A percentile compares a stretch with the other conserved stretches of the same genome.
phyloP scores from a whole-genome alignment of 139 green algal species.

The Micractinium sp. region DNA sequence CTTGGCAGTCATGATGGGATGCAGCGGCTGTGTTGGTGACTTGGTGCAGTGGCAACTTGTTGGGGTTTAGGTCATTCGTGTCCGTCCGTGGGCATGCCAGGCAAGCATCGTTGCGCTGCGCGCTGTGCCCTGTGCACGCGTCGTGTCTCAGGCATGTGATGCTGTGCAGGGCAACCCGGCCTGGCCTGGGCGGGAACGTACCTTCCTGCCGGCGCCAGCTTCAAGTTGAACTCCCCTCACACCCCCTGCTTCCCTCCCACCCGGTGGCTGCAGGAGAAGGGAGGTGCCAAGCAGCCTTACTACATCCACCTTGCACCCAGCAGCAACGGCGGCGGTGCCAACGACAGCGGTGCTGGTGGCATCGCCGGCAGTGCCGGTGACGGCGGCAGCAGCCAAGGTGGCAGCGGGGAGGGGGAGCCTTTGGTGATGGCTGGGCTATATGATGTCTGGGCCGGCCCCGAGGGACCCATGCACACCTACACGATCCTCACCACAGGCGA shows the following conservation, averaged over 20 bases:
- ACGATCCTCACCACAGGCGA: constrained; percentile 79
- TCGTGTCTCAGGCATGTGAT: too few species aligned
- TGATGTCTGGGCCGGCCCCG: constrained; percentile 19
- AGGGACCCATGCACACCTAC: constrained; percentile 56
- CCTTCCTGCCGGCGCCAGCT: too few species aligned
- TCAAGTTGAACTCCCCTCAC: too few species aligned
- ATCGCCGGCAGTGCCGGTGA: background rate
- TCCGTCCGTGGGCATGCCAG: too few species aligned
- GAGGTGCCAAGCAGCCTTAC: constrained; percentile 69
- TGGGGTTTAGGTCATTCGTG: too few species aligned
- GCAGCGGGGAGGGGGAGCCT: constrained; percentile 13
- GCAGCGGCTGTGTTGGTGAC: too few species aligned
- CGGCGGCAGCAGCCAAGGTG: background rate
- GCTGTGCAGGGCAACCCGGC: too few species aligned
- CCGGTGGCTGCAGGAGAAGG: constrained; percentile 44
- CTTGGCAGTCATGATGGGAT: too few species aligned
- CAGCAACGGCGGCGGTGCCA: background rate
- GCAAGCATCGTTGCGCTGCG: too few species aligned
- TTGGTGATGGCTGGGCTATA: constrained; percentile 66
- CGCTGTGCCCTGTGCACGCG: too few species aligned
- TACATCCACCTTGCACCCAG: constrained; percentile 57
- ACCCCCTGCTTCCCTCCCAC: background rate
- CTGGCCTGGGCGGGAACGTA: too few species aligned
- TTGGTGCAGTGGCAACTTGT: too few species aligned
- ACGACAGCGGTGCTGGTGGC: background rate